Evolutionary conservation across 306 rosid species (phyloP), one percentile per base, ranked within the genome.

Genomic region (Gillenia trifoliata): DNA sequence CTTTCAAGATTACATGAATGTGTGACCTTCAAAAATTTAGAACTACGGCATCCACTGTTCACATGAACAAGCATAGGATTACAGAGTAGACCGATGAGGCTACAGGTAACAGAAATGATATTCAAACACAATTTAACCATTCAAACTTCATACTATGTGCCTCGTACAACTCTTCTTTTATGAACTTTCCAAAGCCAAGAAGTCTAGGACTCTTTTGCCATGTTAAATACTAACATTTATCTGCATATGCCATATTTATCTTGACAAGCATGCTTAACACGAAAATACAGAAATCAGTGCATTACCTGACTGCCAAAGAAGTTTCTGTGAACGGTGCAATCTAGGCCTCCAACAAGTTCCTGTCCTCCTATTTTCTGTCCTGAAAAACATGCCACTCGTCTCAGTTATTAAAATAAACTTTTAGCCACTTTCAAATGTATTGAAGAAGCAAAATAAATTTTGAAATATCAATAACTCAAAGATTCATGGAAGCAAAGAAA

Each of bases 251-350:
- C 23, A 33, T 16, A 36, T 56, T 4, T 33, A 26, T 20, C 43
- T 13, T 33, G 47, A 64, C 57, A 34, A 50, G 68, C 22, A 61
- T 5, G 3, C 26, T 29, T 49, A 69, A 61, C 30, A 12, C 19
- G 41, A 49, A 72, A 73, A 73, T 28, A 16, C 31, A 75, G 43
- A 41, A 40, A 16, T 60, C 79, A 45, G 50, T 68, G 68, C 60
- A 47, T 77, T 77, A 91, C 98, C 97, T 93, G 98, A 84, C 98
- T 87, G 70, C 97, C 98, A 77, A 93, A 93, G 91, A 89, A 93
- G 85, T 93, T 93, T 76, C 97, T 84, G 72, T 94, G 92, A 59
- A 94, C 93, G 10, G 93, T 92, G 87, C 99, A 94, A 80, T 94
- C 96, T 65, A 94, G 95, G 75, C 99, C 99, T 19, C 99, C 99